These are phyloP conservation scores for Akanthomyces dipterigenus DNA, from an alignment of 2,329 filamentous ascomycete species.

Conservation along the genomic window DNA sequence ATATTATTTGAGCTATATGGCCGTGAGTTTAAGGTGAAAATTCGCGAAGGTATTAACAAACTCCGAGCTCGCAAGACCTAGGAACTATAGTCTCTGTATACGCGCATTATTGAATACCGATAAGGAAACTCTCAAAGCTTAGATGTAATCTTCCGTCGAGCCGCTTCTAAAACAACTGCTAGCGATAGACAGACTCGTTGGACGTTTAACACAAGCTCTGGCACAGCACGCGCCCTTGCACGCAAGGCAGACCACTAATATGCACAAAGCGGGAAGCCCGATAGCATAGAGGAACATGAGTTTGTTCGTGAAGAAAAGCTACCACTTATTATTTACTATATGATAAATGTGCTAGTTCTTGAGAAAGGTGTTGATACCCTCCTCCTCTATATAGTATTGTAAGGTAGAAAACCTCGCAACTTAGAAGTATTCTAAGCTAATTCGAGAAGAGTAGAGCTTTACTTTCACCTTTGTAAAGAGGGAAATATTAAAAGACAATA, in stretches of 20 bases:
- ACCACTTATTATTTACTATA: neutral
- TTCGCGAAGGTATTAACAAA: neutral
- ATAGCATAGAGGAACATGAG: neutral
- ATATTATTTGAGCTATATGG: neutral
- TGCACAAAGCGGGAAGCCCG: neutral
- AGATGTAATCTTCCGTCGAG: neutral
- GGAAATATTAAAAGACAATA: neutral
- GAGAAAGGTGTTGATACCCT: neutral
- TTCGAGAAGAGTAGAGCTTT: neutral
- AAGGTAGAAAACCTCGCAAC: neutral
- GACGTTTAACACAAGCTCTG: neutral
- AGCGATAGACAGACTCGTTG: neutral
- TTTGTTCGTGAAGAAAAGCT: neutral
- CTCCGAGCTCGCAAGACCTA: neutral
- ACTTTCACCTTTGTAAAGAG: neutral
- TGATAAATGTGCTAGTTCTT: neutral
- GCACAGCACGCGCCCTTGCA: neutral
- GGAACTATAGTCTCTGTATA: neutral
- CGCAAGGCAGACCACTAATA: neutral
- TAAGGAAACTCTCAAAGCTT: neutral
- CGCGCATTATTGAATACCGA: neutral
- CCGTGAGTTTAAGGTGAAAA: neutral
- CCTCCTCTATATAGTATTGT: neutral
- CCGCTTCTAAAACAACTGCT: neutral
- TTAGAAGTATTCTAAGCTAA: neutral